These are phyloP conservation scores for Gymnopilus dilepis DNA, from an alignment of 768 basidiomycete species.

Conservation along the genomic window DNA sequence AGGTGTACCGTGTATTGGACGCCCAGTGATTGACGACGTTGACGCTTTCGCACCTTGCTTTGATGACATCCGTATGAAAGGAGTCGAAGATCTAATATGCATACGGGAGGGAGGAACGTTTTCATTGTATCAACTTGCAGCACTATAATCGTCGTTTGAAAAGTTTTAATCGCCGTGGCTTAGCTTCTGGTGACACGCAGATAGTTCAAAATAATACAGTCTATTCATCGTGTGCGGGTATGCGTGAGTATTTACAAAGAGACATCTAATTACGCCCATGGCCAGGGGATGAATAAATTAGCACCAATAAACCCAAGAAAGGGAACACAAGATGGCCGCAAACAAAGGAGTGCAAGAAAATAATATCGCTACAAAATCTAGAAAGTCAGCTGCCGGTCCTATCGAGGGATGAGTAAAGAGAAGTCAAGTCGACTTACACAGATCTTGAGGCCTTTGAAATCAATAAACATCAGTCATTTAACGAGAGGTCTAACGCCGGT, in stretches of 20 bases:
- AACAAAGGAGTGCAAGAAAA: background rate
- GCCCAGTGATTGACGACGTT: constrained; percentile 24
- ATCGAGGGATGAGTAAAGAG: background rate
- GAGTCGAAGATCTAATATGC: too few species aligned
- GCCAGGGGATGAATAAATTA: background rate
- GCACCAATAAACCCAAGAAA: background rate
- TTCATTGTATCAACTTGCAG: constrained; percentile 11
- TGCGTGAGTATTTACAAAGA: background rate
- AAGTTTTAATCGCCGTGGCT: background rate
- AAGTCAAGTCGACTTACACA: constrained; percentile 30
- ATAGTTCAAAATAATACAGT: background rate
- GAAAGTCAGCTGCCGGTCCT: background rate
- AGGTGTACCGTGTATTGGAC: constrained; percentile 51
- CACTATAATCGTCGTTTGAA: background rate
- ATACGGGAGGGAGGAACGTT: background rate
- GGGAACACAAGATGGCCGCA: background rate
- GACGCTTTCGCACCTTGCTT: constrained; percentile 1
- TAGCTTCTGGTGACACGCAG: background rate
- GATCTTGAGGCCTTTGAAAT: constrained; percentile 14
- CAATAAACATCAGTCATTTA: constrained; percentile 26
- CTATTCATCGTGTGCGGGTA: background rate
- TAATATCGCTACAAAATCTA: background rate
- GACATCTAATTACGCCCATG: background rate
- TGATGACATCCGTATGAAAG: constrained; percentile 40
- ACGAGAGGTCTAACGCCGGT: constrained; percentile 37